A percentile compares a stretch with the other conserved stretches of the same genome.
phyloP scores from a whole-genome alignment of 371 early-diverging fungal genomes.

The Lichtheimia corymbifera region DNA sequence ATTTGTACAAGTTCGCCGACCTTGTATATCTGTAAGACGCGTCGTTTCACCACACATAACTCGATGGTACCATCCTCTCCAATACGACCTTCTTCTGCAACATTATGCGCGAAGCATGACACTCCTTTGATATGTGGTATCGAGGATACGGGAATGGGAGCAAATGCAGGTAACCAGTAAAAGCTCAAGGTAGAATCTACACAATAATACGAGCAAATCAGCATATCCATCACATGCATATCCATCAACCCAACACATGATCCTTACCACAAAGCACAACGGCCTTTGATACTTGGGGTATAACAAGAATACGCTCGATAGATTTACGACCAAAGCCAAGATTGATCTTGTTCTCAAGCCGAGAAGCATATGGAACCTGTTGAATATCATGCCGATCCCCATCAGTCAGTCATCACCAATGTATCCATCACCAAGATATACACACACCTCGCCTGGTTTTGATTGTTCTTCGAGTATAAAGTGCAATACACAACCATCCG shows the following conservation, averaged over 20 bases:
- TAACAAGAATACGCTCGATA: constrained; percentile 67
- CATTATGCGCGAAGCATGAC: constrained; percentile 64
- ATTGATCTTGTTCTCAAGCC: constrained; percentile 50
- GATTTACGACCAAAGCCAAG: constrained; percentile 66
- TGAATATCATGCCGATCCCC: constrained; percentile 10
- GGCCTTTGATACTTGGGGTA: constrained; percentile 72
- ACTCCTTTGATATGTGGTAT: constrained; percentile 69
- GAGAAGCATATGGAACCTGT: constrained; percentile 43
- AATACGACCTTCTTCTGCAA: constrained; percentile 54
- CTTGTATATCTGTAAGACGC: constrained; percentile 59
- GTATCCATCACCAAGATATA: too few species aligned
- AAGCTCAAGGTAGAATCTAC: constrained; percentile 67
- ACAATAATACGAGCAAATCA: background rate
- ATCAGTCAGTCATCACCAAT: constrained; percentile 8
- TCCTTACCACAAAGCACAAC: constrained; percentile 71
- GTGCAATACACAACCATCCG: constrained; percentile 71
- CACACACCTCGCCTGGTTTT: constrained; percentile 38
- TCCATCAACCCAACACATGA: background rate
- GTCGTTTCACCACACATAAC: constrained; percentile 63
- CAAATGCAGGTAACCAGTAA: constrained; percentile 65
- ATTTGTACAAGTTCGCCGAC: constrained; percentile 49
- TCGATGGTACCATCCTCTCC: constrained; percentile 67
- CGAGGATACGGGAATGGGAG: constrained; percentile 49
- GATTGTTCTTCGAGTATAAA: constrained; percentile 54
- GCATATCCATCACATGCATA: background rate